These are phyloP conservation scores for Aurinia saxatilis DNA, from an alignment of 345 rosid genomes.

Conservation along the genomic window DNA sequence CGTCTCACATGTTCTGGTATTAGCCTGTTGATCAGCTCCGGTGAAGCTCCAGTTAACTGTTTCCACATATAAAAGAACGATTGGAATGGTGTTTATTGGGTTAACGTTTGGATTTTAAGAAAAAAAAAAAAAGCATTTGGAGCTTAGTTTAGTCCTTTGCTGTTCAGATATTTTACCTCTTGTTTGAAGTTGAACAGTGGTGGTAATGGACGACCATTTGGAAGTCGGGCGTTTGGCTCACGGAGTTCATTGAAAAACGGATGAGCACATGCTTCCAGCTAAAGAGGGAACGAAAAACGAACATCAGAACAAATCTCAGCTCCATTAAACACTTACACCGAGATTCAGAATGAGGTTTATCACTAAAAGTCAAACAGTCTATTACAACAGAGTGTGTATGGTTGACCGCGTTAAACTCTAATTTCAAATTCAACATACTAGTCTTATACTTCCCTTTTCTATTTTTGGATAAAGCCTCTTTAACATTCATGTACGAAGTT, in stretches of 20 bases:
- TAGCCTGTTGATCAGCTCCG: conserved; percentile 54
- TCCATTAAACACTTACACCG: background rate
- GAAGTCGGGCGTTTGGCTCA: conserved; percentile 61
- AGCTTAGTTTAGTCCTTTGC: background rate
- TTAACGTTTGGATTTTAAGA: background rate
- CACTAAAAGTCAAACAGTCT: background rate
- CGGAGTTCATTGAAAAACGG: conserved; percentile 82
- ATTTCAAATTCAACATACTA: no score
- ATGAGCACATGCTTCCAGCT: conserved; percentile 80
- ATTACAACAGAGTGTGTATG: background rate
- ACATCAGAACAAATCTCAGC: background rate
- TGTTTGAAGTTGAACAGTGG: conserved; percentile 66
- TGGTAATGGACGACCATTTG: conserved; percentile 62
- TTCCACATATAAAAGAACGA: background rate
- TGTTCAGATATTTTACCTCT: conserved; percentile 38
- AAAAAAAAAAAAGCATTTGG: background rate
- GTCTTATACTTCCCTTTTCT: no score
- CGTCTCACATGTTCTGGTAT: conserved; percentile 61
- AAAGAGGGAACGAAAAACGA: background rate
- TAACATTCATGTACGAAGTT: no score
- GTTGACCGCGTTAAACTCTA: no score
- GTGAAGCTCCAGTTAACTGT: conserved; percentile 58
- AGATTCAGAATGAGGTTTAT: background rate
- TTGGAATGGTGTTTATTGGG: background rate
- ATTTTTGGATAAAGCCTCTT: no score